Evolutionary conservation across 331 rosid genomes (phyloP), one percentile per base, ranked within the genome.

Genomic region (Pyrus hybrid): DNA sequence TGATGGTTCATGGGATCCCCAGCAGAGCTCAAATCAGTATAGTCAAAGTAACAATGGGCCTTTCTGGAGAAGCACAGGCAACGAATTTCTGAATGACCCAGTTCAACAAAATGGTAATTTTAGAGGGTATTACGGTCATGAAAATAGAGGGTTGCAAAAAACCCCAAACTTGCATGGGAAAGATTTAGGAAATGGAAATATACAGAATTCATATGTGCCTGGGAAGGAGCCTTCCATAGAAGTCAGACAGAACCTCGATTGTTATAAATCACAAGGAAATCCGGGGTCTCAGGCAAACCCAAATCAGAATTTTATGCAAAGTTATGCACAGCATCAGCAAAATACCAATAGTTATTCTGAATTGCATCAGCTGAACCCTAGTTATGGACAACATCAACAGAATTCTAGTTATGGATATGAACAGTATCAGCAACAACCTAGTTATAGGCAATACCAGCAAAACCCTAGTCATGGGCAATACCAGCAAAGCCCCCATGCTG

Each of bases 331-430:
- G 22, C 63, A 22, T 77, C 87, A 76, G 79, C 77, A 69, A 61
- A 65, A 81, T 32, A 54, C 70, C 32, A 73, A 66, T 73, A 63
- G 56, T 80, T 32, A 32, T 2, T 32, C 35, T 6, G 35, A 6
- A 32, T 0, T 1, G 35, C 32, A 5, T 71, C 80, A 80, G 69
- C 87, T 69, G 26, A 81, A 35, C 76, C 66, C 75, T 41, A 68
- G 77, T 76, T 75, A 70, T 54, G 88, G 84, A 72, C 86, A 79
- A 72, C 71, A 69, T 83, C 80, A 65, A 60, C 87, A 84, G 67
- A 77, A 65, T 37, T 60, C 25, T 10, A 25, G 32, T 21, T 26
- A 54, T 28, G 83, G 68, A 30, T 14, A 62, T 30, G 68, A 23
- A 29, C 37, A 63, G 17, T 63, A 63, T 8, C 68, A 28, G 13